Evolutionary conservation across 2,329 filamentous ascomycete species (phyloP).

Genomic region (Pseudogymnoascus sp.): DNA sequence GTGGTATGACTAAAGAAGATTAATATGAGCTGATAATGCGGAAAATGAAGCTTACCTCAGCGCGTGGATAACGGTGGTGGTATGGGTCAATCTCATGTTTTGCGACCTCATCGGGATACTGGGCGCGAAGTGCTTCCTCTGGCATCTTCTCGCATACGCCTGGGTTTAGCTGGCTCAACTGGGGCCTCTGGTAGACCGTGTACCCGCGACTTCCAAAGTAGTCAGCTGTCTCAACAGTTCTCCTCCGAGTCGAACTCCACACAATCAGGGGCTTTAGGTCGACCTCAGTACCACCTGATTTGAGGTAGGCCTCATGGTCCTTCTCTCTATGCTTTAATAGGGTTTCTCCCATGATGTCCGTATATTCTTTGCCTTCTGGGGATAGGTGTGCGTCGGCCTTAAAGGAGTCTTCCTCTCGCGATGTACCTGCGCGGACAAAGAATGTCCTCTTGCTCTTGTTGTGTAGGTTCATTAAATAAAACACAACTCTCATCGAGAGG

Average conservation of each 20-base stretch:
- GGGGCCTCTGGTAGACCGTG: constrained; percentile 81
- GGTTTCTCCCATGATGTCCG: constrained; percentile 76
- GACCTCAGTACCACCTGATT: constrained; percentile 57
- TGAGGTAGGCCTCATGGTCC: constrained; percentile 63
- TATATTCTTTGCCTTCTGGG: constrained; percentile 70
- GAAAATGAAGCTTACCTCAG: constrained; percentile 56
- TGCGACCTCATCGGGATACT: constrained; percentile 83
- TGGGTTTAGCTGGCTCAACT: constrained; percentile 96
- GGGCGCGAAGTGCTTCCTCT: constrained; percentile 67
- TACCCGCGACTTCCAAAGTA: constrained; percentile 72
- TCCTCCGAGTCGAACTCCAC: constrained; percentile 88
- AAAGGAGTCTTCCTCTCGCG: constrained; percentile 83
- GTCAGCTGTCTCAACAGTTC: constrained; percentile 84
- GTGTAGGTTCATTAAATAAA: constrained; percentile 94
- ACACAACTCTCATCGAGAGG: constrained; percentile 92
- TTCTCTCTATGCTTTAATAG: constrained; percentile 76
- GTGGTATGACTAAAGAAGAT: constrained; percentile 70
- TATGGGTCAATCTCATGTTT: constrained; percentile 95
- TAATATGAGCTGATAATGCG: constrained; percentile 12
- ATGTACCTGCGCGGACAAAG: constrained; percentile 81
- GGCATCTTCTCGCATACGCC: constrained; percentile 93
- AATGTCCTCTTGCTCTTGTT: constrained; percentile 93
- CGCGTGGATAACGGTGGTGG: constrained; percentile 89
- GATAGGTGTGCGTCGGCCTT: constrained; percentile 83
- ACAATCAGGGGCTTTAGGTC: constrained; percentile 75